Evolutionary conservation across 2,329 filamentous ascomycete species (phyloP).

Genomic region (Waltergamsia citrina): DNA sequence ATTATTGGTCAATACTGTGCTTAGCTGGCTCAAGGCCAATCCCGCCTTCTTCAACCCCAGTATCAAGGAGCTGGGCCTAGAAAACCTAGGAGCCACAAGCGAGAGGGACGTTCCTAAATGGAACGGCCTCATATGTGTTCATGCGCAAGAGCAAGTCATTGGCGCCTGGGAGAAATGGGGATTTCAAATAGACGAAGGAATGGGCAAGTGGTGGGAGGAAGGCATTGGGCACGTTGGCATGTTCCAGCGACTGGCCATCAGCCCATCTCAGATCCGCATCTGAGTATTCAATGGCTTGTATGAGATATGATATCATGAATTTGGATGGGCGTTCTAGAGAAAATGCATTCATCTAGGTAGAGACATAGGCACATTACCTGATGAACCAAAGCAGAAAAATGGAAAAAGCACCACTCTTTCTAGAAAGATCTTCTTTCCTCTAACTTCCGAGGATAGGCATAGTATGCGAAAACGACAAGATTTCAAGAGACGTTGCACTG

Average conservation of each 20-base stretch:
- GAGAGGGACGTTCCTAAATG: conserved; percentile 45
- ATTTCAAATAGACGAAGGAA: conserved; percentile 61
- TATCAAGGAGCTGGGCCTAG: conserved; percentile 32
- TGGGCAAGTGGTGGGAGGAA: conserved; percentile 76
- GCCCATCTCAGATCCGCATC: conserved; percentile 13
- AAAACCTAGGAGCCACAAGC: conserved; percentile 27
- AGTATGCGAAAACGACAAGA: conserved; percentile 1
- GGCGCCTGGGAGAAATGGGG: conserved; percentile 61
- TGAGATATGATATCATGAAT: background rate
- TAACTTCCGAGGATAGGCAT: too few species aligned
- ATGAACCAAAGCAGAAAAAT: too few species aligned
- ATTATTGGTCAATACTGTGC: conserved; percentile 55
- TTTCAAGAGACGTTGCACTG: background rate
- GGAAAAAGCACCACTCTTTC: too few species aligned
- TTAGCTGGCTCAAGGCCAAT: conserved; percentile 59
- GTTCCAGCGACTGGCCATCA: conserved; percentile 45
- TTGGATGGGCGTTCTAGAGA: background rate
- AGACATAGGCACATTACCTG: too few species aligned
- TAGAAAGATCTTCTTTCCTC: conserved; percentile 1
- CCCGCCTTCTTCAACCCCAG: conserved; percentile 43
- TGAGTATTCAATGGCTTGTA: conserved; percentile 8
- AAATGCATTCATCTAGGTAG: background rate
- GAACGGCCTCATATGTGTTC: conserved; percentile 67
- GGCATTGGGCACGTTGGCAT: conserved; percentile 81
- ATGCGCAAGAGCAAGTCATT: conserved; percentile 63